Evolutionary conservation across 306 rosid species (phyloP).

Genomic region (Alnus rubra): DNA sequence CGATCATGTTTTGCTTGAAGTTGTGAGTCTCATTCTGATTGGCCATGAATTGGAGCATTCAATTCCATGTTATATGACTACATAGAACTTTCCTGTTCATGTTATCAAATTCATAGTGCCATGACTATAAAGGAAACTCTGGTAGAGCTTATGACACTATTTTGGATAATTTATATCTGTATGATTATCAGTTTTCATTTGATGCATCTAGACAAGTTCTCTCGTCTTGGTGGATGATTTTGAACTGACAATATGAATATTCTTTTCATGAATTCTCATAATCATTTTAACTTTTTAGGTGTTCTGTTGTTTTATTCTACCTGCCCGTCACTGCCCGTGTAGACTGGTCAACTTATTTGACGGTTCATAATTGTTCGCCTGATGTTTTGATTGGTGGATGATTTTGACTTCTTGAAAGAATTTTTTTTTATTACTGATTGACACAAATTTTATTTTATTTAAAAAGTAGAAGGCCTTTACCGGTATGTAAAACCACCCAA

Average conservation of each 20-base stretch:
- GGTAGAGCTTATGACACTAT: no score
- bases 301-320: neutral
- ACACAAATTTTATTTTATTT: no score
- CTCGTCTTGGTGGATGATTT: neutral
- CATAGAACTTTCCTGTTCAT: no score
- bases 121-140: no score
- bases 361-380: neutral
- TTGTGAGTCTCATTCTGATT: neutral
- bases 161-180: no score
- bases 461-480: neutral
- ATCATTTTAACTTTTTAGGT: neutral
- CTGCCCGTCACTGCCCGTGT: neutral
- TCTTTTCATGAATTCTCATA: neutral
- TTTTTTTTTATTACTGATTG: no score
- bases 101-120: no score
- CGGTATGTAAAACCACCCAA: no score
- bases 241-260: neutral
- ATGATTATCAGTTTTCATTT: neutral
- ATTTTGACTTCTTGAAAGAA: neutral
- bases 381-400: neutral
- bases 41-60: conserved; percentile 9
- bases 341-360: neutral
- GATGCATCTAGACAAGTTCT: neutral
- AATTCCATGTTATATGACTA: neutral
- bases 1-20: neutral